A percentile compares a stretch with the other conserved stretches of the same genome.
phyloP scores from a whole-genome alignment of 805 yeast genomes.

The Isabelozyma rhagii region DNA sequence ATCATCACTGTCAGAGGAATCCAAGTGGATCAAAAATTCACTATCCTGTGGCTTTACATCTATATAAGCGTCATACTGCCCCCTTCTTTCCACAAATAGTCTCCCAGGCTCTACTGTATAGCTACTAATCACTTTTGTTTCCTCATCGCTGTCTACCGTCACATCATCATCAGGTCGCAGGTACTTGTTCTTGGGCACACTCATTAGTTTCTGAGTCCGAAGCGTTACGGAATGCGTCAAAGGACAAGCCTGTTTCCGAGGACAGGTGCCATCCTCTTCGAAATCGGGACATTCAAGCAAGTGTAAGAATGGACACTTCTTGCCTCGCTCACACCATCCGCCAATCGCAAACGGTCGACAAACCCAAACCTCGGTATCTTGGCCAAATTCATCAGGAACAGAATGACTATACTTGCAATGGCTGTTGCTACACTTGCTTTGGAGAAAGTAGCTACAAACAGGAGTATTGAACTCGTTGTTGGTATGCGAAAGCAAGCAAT shows the following conservation, averaged over 20 bases:
- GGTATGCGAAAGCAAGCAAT: slow-evolving; percentile 57
- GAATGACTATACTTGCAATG: slow-evolving; percentile 51
- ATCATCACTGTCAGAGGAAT: slow-evolving; percentile 11
- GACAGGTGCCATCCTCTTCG: slow-evolving; percentile 58
- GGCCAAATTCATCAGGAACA: slow-evolving; percentile 46
- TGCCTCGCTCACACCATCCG: slow-evolving; percentile 68
- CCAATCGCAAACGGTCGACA: slow-evolving; percentile 68
- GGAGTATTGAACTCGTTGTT: slow-evolving; percentile 58
- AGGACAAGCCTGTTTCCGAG: slow-evolving; percentile 49
- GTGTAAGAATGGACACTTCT: slow-evolving; percentile 55
- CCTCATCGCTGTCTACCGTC: slow-evolving; percentile 12
- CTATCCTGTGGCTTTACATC: slow-evolving; percentile 10
- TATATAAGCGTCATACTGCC: slow-evolving; percentile 22
- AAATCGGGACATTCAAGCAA: slow-evolving; percentile 67
- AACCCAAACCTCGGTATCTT: slow-evolving; percentile 39
- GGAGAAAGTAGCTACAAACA: slow-evolving; percentile 25
- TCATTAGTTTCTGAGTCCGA: slow-evolving; percentile 24
- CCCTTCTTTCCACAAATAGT: slow-evolving; percentile 15
- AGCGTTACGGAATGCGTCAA: slow-evolving; percentile 43
- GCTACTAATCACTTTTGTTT: slow-evolving; percentile 20
- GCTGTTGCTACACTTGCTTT: slow-evolving; percentile 33
- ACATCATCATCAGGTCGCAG: slow-evolving; percentile 14
- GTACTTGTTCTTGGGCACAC: slow-evolving; percentile 9
- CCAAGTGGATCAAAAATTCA: slow-evolving; percentile 14
- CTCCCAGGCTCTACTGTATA: slow-evolving; percentile 30